Evolutionary conservation across 1,284 basidiomycete genomes (phyloP).

Genomic region (Rhodotorula sp.): DNA sequence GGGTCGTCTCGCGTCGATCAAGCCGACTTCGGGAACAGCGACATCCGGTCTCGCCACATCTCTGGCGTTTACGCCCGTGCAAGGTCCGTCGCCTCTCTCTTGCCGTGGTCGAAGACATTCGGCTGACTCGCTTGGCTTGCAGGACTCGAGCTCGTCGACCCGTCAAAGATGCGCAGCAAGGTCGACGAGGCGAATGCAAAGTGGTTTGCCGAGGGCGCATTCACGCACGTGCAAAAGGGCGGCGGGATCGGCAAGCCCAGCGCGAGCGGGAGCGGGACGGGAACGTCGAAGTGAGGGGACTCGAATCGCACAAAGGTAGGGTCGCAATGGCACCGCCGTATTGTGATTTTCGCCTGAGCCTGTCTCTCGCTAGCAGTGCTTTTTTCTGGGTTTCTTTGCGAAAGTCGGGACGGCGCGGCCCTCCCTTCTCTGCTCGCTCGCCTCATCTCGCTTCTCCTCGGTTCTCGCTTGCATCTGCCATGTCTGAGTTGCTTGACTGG

Average conservation of each 20-base stretch:
- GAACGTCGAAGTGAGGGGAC: neutral
- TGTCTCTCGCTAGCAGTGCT: neutral
- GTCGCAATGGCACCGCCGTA: neutral
- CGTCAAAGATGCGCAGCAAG: slow-evolving; percentile 45
- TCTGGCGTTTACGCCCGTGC: slow-evolving; percentile 90
- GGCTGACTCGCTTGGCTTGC: neutral
- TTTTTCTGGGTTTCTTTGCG: too few relatives aligned
- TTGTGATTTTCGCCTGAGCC: neutral
- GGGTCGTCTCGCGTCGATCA: slow-evolving; percentile 60
- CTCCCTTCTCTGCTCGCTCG: neutral
- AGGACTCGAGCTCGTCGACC: slow-evolving; percentile 53
- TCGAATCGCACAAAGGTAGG: neutral
- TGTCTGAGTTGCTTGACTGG: neutral
- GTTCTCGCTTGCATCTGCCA: neutral
- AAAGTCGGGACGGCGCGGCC: neutral
- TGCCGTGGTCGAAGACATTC: accelerated
- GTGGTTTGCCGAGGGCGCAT: slow-evolving; percentile 49
- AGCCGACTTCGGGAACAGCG: slow-evolving; percentile 57
- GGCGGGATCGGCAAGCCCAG: slow-evolving; percentile 37
- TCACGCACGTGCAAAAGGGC: slow-evolving; percentile 27
- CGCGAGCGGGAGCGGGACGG: neutral
- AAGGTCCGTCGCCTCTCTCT: slow-evolving; percentile 61
- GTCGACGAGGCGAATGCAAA: slow-evolving; percentile 51
- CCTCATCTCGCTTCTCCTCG: neutral
- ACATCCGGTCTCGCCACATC: slow-evolving; percentile 86